phyloP scores from a whole-genome alignment of 768 basidiomycete species.

The Rhodotorula toruloides region DNA sequence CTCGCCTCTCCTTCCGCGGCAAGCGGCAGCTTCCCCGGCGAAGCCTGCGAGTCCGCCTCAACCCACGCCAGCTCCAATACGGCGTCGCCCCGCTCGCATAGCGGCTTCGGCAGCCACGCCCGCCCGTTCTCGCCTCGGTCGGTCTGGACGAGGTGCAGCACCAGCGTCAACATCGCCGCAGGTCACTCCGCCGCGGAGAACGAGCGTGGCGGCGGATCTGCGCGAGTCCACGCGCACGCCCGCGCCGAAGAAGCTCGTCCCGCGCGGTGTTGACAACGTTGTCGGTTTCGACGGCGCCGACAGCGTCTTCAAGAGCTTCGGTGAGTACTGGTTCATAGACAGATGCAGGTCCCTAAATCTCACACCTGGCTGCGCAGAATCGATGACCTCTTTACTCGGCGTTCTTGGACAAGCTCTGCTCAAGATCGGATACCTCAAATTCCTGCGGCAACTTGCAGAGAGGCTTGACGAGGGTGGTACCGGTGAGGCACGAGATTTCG shows the following conservation, averaged over 20 bases:
- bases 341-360: background rate
- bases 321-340: conserved; percentile 8
- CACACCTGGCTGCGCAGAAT: conserved; percentile 35
- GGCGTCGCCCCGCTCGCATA: background rate
- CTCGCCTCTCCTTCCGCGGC: conserved; percentile 1
- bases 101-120: conserved; percentile 6
- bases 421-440: conserved; percentile 63
- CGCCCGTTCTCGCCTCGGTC: background rate
- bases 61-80: background rate
- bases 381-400: conserved; percentile 57
- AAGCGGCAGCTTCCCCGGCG: background rate
- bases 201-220: conserved; percentile 1
- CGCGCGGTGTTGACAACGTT: background rate
- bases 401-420: conserved; percentile 62
- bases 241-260: background rate
- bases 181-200: conserved; percentile 26
- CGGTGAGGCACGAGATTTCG: background rate
- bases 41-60: background rate
- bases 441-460: conserved; percentile 55
- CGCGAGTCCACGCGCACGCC: background rate
- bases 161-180: background rate
- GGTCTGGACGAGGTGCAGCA: background rate
- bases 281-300: conserved; percentile 25
- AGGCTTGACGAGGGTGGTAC: background rate
- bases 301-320: conserved; percentile 38